phyloP scores from a whole-genome alignment of 352 stramenopile species.

The Pythium folliculosum region DNA sequence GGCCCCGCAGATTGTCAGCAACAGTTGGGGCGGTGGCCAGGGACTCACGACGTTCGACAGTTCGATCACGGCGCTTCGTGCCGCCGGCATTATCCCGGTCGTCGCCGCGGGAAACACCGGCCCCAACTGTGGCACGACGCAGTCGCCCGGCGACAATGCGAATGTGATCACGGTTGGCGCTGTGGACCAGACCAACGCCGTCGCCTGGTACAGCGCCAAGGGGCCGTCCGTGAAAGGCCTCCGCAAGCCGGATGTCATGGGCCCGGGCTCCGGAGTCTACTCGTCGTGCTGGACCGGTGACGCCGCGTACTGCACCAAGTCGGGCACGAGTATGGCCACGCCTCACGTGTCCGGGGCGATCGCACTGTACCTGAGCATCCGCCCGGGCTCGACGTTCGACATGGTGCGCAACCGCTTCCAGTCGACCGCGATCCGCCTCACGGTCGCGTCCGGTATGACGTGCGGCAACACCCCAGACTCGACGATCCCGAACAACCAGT shows the following conservation, averaged over 20 bases:
- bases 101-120: slow-evolving; percentile 60
- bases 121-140: slow-evolving; percentile 47
- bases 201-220: slow-evolving; percentile 57
- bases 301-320: slow-evolving; percentile 53
- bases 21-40: slow-evolving; percentile 66
- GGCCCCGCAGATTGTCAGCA: slow-evolving; percentile 60
- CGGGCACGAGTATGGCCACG: slow-evolving; percentile 65
- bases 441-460: slow-evolving; percentile 34
- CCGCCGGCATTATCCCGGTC: slow-evolving; percentile 59
- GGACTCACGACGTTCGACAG: slow-evolving; percentile 42
- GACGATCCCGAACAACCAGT: slow-evolving; percentile 51
- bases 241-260: slow-evolving; percentile 56
- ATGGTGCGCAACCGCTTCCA: slow-evolving; percentile 45
- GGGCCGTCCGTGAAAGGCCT: slow-evolving; percentile 44
- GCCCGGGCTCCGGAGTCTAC: slow-evolving; percentile 46
- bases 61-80: slow-evolving; percentile 47
- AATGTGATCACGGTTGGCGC: slow-evolving; percentile 67
- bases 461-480: slow-evolving; percentile 43
- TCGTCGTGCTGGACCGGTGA: slow-evolving; percentile 56
- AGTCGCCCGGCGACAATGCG: slow-evolving; percentile 50
- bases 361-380: slow-evolving; percentile 50
- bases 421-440: slow-evolving; percentile 29
- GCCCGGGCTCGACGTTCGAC: slow-evolving; percentile 41
- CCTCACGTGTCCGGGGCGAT: slow-evolving; percentile 62
- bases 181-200: slow-evolving; percentile 45